Base-by-base conservation (phyloP, 495 filamentous ascomycete species). In the Chaetomium fimeti region DNA sequence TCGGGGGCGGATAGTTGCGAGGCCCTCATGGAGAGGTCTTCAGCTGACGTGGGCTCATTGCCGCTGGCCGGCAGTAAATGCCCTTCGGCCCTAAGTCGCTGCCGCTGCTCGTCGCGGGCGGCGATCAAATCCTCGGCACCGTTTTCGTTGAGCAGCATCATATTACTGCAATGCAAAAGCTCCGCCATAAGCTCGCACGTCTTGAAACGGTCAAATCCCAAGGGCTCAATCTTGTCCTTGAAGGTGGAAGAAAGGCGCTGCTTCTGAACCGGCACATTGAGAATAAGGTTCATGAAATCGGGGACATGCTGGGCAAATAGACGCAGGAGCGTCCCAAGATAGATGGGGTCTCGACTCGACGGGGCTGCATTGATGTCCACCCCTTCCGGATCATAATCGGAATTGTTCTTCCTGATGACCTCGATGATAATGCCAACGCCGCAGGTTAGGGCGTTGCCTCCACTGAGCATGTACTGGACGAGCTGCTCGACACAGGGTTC, bases 181-280 rank as follows among this genome's bases (percentile, higher is more conserved):
- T 99, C 94, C 2, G 94, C 94, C 95, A 99, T 98, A 67, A 99
- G 80, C 76, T 99, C 94, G 72, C 95, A 99, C 0, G 94, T 97
- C 81, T 99, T 99, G 81, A 99, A 99, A 12, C 94, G 83, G 74
- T 99, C 94, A 70, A 99, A 99, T 2, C 94, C 95, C 20, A 99
- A 80, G 9, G 95, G 93, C 77, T 99, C 93, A 61, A 98, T 96
- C 72, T 87, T 89, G 56, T 84, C 84, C 38, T 93, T 93, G 80
- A 93, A 99, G 1, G 94, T 93, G 8, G 80, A 82, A n/a, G 73
- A 68, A 4, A 79, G 68, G 8, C 69, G 71, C n/a, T 76, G 71
- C 63, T 77, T 75, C 54, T 81, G 75, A 0, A 78, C 74, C 0
- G 79, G 76, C 8, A 88, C 89, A 65, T 85, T 89, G 66, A 97